Base-by-base conservation (phyloP, 73 alveolate species). In the Stentor roeselii region DNA sequence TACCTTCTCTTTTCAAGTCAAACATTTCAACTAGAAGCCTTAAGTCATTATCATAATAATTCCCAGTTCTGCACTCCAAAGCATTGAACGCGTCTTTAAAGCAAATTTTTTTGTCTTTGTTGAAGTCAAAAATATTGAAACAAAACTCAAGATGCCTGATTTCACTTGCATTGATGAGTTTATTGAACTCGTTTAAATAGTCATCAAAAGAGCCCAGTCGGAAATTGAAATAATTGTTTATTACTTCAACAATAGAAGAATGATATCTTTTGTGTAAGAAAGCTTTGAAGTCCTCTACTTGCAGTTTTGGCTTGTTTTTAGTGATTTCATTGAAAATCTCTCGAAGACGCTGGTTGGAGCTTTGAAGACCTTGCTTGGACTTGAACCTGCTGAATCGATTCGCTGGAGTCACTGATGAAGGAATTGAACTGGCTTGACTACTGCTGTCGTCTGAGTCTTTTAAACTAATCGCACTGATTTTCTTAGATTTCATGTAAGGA, bases 71-170 rank as follows among this genome's bases (percentile, higher is more conserved):
- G 2, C 21, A 1, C 34, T 21, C n/a, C 11, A 67, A 11, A 27
- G 80, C 80, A 27, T 67, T 67, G 37, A 27, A 67, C 11, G 80
- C 37, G 41, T 67, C 80, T 67, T 67, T 21, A 21, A 27, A 34
- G 41, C 41, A n/a, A 21, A 67, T 67, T 27, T 27, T 27, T 34
- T 67, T 67, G 2, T 67, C 80, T 67, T 67, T 67, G 41, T 67
- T 67, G 34, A 67, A 67, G 37, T 67, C 80, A 1, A 67, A 67
- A 21, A 67, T 67, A 67, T 67, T 32, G 37, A 67, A 67, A 67
- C 80, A 67, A 67, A 67, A 67, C 11, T 67, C n/a, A 67, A 67
- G 80, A 11, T 67, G 80, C 41, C 41, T 67, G n/a, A 21, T 32
- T 67, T 67, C 80, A 1, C 80, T 40, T 21, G 14, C 14, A n/a